Evolutionary conservation across 768 basidiomycete species (phyloP), one percentile per base, ranked within the genome.

Genomic region (Amanita subjunquillea): DNA sequence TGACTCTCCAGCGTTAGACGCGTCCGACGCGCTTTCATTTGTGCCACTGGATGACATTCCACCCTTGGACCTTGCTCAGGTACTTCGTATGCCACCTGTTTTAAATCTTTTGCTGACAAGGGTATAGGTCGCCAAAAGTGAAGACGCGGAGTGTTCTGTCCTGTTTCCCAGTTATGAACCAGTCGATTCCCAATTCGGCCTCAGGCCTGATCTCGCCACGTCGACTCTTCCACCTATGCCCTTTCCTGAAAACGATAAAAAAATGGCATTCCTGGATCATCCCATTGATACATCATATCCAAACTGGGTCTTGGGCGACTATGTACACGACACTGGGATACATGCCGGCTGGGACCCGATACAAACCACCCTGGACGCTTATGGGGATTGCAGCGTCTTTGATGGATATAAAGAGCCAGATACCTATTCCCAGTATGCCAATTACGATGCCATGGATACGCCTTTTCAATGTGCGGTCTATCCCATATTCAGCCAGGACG

Each of bases 271-370:
- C 34, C 29, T 29, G 36, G 30, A 9, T 30, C 30, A 30, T 30
- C 9, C 30, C 30, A 30, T 13, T 12, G 13, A 42, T 30, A 2
- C 40, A 23, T 30, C 32, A 17, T 46, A 20, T 37, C 40, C 42
- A 9, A 32, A 23, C 1, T 53, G 39, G 50, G 17, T 38, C 9
- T 38, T 25, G 6, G 29, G 27, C 25, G 43, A 53, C 10, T 34
- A 17, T 38, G 44, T n/a, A 15, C 50, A 29, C 10, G 44, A 39
- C 17, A 17, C 41, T 2, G 51, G 51, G n/a, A 5, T 53, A 37
- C 43, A 53, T 25, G 43, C 42, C 3, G 51, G 27, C n/a, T 53
- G 51, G 51, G 37, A 53, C 36, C 43, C 51, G 42, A 15, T 53
- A n/a, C 43, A 39, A 37, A 46, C 43, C 1, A 46, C 51, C 5